Evolutionary conservation across 768 basidiomycete species (phyloP), one percentile per base, ranked within the genome.

Genomic region (Tylopilus sp.): DNA sequence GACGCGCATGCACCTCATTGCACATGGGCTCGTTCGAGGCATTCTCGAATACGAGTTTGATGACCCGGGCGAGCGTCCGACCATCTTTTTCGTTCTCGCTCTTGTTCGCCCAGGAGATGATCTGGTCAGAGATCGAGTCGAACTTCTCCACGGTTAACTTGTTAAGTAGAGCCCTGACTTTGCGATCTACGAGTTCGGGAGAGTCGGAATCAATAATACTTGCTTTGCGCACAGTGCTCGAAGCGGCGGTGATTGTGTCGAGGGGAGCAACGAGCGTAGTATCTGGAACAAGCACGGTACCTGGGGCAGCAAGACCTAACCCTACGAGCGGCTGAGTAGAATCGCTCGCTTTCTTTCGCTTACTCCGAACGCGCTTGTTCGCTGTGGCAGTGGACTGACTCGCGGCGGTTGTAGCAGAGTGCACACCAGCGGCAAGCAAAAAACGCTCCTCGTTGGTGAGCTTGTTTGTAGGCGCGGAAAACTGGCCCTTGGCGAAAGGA

Each of bases 101-200:
- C 74, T 83, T 90, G 80, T 97, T 95, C 29, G 93, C 95, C 92
- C 92, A 97, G 11, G 80, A 72, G 58, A 98, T 87, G 68, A 98
- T 96, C 70, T 98, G 93, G 66, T 90, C 85, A 5, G 94, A 94
- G 66, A 97, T 96, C 9, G 89, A 86, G 60, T 94, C 91, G 78
- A 98, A 97, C 60, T 88, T 89, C 76, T 97, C 93, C 84, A 93
- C 88, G 16, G 94, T 95, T 36, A 98, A 81, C 75, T 93, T 96
- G 81, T 98, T 96, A 62, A 98, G 85, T 52, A 96, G 74, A 47
- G 76, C 76, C 71, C 88, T 93, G 75, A 97, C 93, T 73, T 95
- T 95, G 47, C 92, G 88, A 62, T 96, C 92, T 26, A 97, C 91
- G 56, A 87, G 73, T 61, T 91, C 91, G 13, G 90, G 86, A 1